phyloP scores from a whole-genome alignment of 2,329 filamentous ascomycete species.

The Ophiocordyceps camponoti-rufipedis region DNA sequence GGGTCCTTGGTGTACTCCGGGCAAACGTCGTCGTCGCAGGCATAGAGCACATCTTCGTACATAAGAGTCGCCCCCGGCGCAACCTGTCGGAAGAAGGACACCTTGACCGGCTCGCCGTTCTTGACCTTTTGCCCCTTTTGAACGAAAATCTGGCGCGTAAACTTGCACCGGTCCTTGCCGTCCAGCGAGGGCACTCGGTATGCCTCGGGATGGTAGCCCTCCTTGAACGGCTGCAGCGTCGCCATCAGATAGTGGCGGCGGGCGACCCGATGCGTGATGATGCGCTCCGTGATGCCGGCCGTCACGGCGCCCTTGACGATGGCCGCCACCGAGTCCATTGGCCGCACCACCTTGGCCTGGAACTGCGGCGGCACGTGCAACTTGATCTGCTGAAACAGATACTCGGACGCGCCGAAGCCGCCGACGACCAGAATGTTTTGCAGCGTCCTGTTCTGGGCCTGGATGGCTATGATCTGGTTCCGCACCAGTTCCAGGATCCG shows the following conservation, averaged over 20 bases:
- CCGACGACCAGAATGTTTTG: conserved; percentile 96
- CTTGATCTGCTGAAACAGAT: conserved; percentile 98
- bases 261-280: conserved; percentile 91
- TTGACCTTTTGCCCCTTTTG: conserved; percentile 98
- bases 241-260: conserved; percentile 98
- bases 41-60: conserved; percentile 97
- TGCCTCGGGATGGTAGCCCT: conserved; percentile 93
- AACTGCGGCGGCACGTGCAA: conserved; percentile 96
- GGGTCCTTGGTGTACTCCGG: conserved; percentile 99
- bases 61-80: conserved; percentile 93
- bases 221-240: conserved; percentile 95
- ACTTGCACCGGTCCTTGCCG: conserved; percentile 96
- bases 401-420: conserved; percentile 95
- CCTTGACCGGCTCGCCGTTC: conserved; percentile 97
- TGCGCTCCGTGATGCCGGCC: conserved; percentile 89
- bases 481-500: conserved; percentile 87
- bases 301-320: conserved; percentile 98
- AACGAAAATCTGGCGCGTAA: conserved; percentile 94
- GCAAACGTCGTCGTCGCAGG: conserved; percentile 94
- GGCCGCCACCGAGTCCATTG: conserved; percentile 96
- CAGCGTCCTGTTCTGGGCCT: conserved; percentile 82
- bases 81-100: conserved; percentile 95
- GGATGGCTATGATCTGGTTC: conserved; percentile 98
- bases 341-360: conserved; percentile 92
- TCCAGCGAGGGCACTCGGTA: conserved; percentile 94